Percentiles rank a stretch among this genome's conserved stretches.
phyloP scores from a whole-genome alignment of 306 rosid species.

The Cucumis cinereus region DNA sequence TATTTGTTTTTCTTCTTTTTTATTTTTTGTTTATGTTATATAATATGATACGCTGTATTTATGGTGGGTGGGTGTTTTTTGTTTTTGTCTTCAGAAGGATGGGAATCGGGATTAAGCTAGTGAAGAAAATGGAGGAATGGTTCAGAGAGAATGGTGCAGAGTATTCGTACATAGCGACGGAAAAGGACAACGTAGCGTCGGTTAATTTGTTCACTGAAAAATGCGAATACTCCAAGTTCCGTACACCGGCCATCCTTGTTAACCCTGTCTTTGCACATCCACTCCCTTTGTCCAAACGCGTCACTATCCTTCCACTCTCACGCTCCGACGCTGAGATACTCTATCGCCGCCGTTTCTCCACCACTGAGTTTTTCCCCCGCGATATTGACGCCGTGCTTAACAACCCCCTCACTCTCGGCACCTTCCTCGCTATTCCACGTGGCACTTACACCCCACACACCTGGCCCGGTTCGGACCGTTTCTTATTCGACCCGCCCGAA shows the following conservation, averaged over 20 bases:
- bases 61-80: not conserved
- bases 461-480: conserved; percentile 55
- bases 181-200: conserved; percentile 72
- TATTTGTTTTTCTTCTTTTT: not conserved
- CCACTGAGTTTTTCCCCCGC: conserved; percentile 85
- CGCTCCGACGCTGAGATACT: conserved; percentile 53
- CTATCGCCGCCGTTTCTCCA: conserved; percentile 64
- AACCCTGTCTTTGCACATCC: conserved; percentile 81
- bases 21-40: too few relatives aligned
- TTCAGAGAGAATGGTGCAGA: conserved; percentile 60
- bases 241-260: conserved; percentile 73
- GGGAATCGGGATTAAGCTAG: conserved; percentile 81
- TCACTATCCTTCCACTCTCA: conserved; percentile 33
- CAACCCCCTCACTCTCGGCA: conserved; percentile 62
- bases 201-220: conserved; percentile 69
- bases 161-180: conserved; percentile 89
- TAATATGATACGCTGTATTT: not conserved
- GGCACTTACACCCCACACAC: conserved; percentile 17
- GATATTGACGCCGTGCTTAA: conserved; percentile 70
- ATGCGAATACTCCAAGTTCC: conserved; percentile 85
- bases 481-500: conserved; percentile 44
- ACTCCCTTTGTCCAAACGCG: conserved; percentile 21
- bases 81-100: conserved; percentile 44
- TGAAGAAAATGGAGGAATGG: conserved; percentile 57
- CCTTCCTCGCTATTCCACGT: conserved; percentile 68